Conservation (phyloP, 306 rosid genomes). For the Trifolium repens region DNA sequence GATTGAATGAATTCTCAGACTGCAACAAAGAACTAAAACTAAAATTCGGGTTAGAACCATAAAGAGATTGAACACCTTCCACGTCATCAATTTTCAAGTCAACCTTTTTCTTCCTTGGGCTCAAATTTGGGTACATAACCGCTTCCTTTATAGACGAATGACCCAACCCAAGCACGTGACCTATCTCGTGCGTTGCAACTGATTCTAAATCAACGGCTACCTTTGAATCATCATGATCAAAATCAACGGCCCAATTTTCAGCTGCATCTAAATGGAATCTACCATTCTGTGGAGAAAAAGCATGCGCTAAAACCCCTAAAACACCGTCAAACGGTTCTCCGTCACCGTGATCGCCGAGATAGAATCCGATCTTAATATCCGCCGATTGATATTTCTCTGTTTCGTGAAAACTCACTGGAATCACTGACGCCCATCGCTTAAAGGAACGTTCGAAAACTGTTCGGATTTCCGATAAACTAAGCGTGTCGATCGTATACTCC, state of each 20-base stretch:
- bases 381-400: slow-evolving; percentile 54
- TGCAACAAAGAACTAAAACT: slow-evolving; percentile 56
- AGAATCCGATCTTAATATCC: slow-evolving; percentile 81
- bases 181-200: slow-evolving; percentile 96
- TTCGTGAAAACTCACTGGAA: slow-evolving; percentile 76
- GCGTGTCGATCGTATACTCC: slow-evolving; percentile 47
- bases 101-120: slow-evolving; percentile 75
- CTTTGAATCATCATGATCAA: slow-evolving; percentile 59
- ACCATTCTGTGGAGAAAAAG: slow-evolving; percentile 90
- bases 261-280: slow-evolving; percentile 86
- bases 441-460: slow-evolving; percentile 62
- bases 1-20: slow-evolving; percentile 54
- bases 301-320: slow-evolving; percentile 83
- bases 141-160: slow-evolving; percentile 80
- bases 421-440: slow-evolving; percentile 81
- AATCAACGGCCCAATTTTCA: slow-evolving; percentile 86
- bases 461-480: slow-evolving; percentile 57
- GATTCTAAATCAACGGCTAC: slow-evolving; percentile 94
- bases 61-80: slow-evolving; percentile 80
- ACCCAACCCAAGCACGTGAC: slow-evolving; percentile 87
- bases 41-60: slow-evolving; percentile 90
- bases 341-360: slow-evolving; percentile 82
- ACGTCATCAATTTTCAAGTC: slow-evolving; percentile 85
- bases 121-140: slow-evolving; percentile 86
- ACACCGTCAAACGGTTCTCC: slow-evolving; percentile 94